These are phyloP conservation scores for Pachysandra terminalis DNA, from an alignment of 164 flowering plant genomes.

Conservation along the genomic window DNA sequence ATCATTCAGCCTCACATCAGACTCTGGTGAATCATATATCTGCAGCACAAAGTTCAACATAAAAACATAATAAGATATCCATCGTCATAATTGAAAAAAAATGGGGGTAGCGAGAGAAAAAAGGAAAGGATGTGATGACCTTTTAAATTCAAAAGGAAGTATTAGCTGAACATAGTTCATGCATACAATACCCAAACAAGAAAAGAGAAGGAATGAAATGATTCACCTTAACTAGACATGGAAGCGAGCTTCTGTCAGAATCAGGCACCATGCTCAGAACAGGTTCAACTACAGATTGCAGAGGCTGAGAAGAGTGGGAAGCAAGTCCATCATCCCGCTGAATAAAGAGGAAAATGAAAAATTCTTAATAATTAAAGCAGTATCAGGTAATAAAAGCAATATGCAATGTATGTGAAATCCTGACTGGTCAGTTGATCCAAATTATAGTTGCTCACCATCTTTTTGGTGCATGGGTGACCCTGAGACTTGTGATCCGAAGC, in stretches of 20 bases:
- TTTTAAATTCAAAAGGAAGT: background rate
- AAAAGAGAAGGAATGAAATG: background rate
- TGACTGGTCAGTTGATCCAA: background rate
- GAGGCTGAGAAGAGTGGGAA: conserved; percentile 23
- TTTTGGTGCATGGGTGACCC: conserved; percentile 52
- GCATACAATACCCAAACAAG: too few relatives aligned
- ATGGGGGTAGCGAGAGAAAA: background rate
- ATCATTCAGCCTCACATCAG: conserved; percentile 83
- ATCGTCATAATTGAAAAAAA: background rate
- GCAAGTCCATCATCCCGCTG: conserved; percentile 48
- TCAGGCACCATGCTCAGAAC: conserved; percentile 8
- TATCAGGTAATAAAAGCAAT: too few relatives aligned
- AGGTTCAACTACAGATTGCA: conserved; percentile 22
- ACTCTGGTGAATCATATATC: conserved; percentile 79
- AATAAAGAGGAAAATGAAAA: conserved; percentile 3
- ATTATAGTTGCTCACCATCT: conserved; percentile 46
- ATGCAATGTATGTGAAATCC: too few relatives aligned
- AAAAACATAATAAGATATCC: background rate
- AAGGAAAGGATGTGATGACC: background rate
- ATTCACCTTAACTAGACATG: conserved; percentile 85
- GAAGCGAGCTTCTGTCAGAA: conserved; percentile 31
- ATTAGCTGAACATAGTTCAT: background rate
- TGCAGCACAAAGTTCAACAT: conserved; percentile 25
- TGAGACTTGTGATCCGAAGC: conserved; percentile 27
- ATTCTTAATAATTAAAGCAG: too few relatives aligned